Conservation (phyloP, 306 rosid genomes). For the Lablab purpureus region DNA sequence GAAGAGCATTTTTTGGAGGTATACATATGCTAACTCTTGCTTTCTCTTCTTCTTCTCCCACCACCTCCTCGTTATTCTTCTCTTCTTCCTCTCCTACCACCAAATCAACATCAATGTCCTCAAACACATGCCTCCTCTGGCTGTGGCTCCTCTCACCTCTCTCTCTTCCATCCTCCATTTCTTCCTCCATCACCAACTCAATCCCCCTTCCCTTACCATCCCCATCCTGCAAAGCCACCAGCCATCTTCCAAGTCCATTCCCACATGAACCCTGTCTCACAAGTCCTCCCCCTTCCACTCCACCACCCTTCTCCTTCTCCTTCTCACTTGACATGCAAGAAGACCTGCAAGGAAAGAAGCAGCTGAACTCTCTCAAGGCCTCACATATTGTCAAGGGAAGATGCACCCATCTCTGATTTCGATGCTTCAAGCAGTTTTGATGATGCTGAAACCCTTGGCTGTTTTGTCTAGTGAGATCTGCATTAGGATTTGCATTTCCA, state of each 20-base stretch:
- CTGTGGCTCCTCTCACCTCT: constrained; percentile 57
- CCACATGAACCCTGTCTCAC: constrained; percentile 71
- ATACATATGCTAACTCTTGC: constrained; percentile 69
- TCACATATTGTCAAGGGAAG: constrained; percentile 89
- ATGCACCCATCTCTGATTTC: constrained; percentile 91
- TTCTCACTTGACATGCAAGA: constrained; percentile 61
- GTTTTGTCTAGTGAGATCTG: constrained; percentile 57
- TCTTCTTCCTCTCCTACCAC: constrained; percentile 50
- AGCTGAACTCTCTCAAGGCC: constrained; percentile 85
- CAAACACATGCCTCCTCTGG: constrained; percentile 72
- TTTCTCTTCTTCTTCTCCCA: constrained; percentile 60
- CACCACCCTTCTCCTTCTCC: constrained; percentile 48
- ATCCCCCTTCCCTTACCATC: constrained; percentile 70
- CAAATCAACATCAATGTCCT: constrained; percentile 70
- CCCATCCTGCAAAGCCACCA: constrained; percentile 79
- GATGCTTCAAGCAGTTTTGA: constrained; percentile 58
- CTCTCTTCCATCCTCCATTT: constrained; percentile 28
- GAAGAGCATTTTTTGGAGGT: constrained; percentile 94
- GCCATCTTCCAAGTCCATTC: constrained; percentile 77
- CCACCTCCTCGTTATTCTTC: constrained; percentile 32
- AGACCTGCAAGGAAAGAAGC: constrained; percentile 85
- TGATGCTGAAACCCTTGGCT: constrained; percentile 53
- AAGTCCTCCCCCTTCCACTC: constrained; percentile 17
- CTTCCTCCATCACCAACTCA: constrained; percentile 62
- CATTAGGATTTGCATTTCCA: constrained; percentile 27